Evolutionary conservation across 371 early-diverging fungal genomes (phyloP), one percentile per base, ranked within the genome.

Genomic region (Ordospora pajunii): DNA sequence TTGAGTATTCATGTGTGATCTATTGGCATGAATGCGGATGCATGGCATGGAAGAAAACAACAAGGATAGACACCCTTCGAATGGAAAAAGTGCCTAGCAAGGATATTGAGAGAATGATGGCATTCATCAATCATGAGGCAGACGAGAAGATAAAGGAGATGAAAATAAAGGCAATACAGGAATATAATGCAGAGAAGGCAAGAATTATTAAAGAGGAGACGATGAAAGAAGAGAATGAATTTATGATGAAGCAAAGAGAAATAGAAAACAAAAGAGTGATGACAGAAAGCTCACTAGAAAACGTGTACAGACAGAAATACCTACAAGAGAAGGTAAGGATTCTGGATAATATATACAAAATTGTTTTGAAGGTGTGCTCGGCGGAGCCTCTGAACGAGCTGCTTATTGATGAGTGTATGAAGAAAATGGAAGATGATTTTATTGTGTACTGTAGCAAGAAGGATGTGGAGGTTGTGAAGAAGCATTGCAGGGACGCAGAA

Each of bases 81-180:
- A 81, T 80, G 76, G 75, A 78, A 17, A 74, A 70, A 11, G 43
- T 78, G 0, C 74, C 77, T 14, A 65, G 63, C n/a, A 66, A 76
- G 67, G 84, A 84, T 66, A 77, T 85, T 52, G 80, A 81, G 27
- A 83, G 83, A 73, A 85, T 85, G 83, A 79, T 83, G 9, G 67
- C 76, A 5, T 81, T 84, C 44, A 85, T 85, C 22, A 72, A 85
- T 19, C 81, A 83, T 54, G 85, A 85, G 48, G 64, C 78, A 42
- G 75, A 81, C 52, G 78, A 80, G 70, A 81, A 82, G 71, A 70
- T 82, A 37, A 79, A 82, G 40, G 83, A 83, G 65, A 78, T 85
- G 70, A 54, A 72, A 72, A 76, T 78, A n/a, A 75, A 80, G 68
- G 76, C 83, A 8, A 80, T 69, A 11, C 79, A 83, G 70, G 77